A percentile compares a stretch with the other conserved stretches of the same genome.
phyloP scores from a whole-genome alignment of 345 rosid species.

The Brassica rapa region DNA sequence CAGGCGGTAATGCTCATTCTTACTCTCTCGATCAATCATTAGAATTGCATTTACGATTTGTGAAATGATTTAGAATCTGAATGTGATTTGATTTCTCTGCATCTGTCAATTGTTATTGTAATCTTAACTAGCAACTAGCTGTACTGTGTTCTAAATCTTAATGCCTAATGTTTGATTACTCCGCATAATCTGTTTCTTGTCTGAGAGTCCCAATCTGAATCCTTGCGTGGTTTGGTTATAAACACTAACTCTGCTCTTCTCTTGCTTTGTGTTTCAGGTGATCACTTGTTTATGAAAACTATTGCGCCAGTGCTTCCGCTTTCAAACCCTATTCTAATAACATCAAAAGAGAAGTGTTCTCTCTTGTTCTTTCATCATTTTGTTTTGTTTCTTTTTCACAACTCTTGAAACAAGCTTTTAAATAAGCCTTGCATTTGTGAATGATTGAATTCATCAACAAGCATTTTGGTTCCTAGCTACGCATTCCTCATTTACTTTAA shows the following conservation, averaged over 20 bases:
- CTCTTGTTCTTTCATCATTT: slow-evolving; percentile 19
- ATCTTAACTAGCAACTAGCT: neutral
- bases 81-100: neutral
- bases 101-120: too few species aligned
- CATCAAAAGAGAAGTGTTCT: slow-evolving; percentile 28
- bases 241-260: too few species aligned
- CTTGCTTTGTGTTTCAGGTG: slow-evolving; percentile 19
- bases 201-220: too few species aligned
- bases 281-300: slow-evolving; percentile 15
- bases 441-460: neutral
- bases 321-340: slow-evolving; percentile 27
- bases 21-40: neutral
- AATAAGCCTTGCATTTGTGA: neutral
- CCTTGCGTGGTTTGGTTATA: neutral
- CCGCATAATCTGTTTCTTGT: slow-evolving; percentile 1
- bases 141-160: neutral
- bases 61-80: neutral
- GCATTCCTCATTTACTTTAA: neutral
- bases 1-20: slow-evolving; percentile 52
- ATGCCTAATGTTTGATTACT: neutral
- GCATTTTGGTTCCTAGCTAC: slow-evolving; percentile 3
- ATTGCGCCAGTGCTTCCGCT: slow-evolving; percentile 21
- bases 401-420: slow-evolving; percentile 16
- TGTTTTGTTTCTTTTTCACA: too few species aligned
- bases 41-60: neutral